Evolutionary conservation across 1,284 basidiomycete species (phyloP).

Genomic region (Volvariella surrecta): DNA sequence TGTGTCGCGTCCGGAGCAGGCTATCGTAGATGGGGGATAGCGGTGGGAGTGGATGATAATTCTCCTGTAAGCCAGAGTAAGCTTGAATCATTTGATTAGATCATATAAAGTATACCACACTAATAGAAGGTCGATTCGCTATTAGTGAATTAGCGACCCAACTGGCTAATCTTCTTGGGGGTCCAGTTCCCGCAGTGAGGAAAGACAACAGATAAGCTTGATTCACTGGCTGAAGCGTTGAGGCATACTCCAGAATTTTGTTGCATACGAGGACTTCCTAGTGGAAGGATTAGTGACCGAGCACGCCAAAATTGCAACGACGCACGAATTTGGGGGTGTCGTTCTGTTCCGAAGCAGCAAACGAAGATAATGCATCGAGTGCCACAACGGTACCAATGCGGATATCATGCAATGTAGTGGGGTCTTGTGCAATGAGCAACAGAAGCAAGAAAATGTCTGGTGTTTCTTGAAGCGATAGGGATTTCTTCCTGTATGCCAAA

Average conservation of each 20-base stretch:
- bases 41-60: conserved; percentile 33
- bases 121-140: conserved; percentile 16
- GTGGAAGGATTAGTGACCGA: no score
- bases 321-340: not conserved
- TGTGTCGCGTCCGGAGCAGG: no score
- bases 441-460: conserved; percentile 42
- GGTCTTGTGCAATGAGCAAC: conserved; percentile 49
- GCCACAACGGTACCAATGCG: conserved; percentile 34
- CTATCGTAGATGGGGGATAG: conserved; percentile 35
- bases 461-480: conserved; percentile 25
- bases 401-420: conserved; percentile 32
- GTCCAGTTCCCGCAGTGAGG: conserved; percentile 40
- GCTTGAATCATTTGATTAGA: not conserved
- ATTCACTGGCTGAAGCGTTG: conserved; percentile 11
- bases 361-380: conserved; percentile 36
- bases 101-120: conserved; percentile 19
- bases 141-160: conserved; percentile 42
- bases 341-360: conserved; percentile 21
- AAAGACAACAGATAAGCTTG: conserved; percentile 41
- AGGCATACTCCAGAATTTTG: not conserved
- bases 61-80: conserved; percentile 14
- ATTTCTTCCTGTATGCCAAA: not conserved
- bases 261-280: no score
- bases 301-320: no score
- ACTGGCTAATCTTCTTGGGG: conserved; percentile 45